These are phyloP conservation scores for Gorgonomyces haynaldii DNA, from an alignment of 192 early-diverging fungal genomes.

Conservation along the genomic window DNA sequence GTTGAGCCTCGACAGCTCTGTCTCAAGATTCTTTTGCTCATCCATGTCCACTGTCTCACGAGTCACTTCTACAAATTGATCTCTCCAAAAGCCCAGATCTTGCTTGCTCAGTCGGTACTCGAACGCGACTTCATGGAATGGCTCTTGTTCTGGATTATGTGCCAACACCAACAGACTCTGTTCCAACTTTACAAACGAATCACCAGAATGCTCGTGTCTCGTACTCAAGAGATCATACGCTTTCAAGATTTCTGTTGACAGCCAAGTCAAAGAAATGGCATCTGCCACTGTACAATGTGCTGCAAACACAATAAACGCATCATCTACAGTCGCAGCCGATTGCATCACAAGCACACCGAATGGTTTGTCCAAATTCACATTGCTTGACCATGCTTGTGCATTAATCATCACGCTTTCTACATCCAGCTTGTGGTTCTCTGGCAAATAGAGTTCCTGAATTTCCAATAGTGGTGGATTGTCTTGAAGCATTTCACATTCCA, in stretches of 20 bases:
- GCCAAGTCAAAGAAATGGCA: slow-evolving; percentile 12
- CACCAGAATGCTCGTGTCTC: background rate
- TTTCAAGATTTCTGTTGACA: slow-evolving; percentile 21
- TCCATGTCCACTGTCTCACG: slow-evolving; percentile 23
- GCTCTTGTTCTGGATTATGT: slow-evolving; percentile 22
- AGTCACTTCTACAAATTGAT: slow-evolving; percentile 30
- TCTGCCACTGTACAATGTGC: slow-evolving; percentile 23
- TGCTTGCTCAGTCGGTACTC: slow-evolving; percentile 11
- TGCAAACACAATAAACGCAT: slow-evolving; percentile 14
- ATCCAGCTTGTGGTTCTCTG: background rate
- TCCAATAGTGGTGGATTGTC: background rate
- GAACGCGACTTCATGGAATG: slow-evolving; percentile 32
- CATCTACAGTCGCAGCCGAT: background rate
- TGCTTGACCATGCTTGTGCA: slow-evolving; percentile 6
- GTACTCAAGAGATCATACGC: slow-evolving; percentile 23
- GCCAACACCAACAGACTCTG: slow-evolving; percentile 7
- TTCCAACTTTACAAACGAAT: background rate
- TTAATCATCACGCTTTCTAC: slow-evolving; percentile 8
- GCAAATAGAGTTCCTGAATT: background rate
- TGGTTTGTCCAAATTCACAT: slow-evolving; percentile 2
- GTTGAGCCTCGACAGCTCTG: slow-evolving; percentile 15
- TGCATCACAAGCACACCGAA: slow-evolving; percentile 2
- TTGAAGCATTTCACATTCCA: slow-evolving; percentile 22
- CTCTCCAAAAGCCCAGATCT: slow-evolving; percentile 24
- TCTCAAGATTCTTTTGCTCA: slow-evolving; percentile 24